Percentiles rank a stretch among this genome's conserved stretches.
These are phyloP conservation scores for Hymenoscyphus scutula DNA, from an alignment of 2,329 filamentous ascomycete species.

Conservation along the genomic window DNA sequence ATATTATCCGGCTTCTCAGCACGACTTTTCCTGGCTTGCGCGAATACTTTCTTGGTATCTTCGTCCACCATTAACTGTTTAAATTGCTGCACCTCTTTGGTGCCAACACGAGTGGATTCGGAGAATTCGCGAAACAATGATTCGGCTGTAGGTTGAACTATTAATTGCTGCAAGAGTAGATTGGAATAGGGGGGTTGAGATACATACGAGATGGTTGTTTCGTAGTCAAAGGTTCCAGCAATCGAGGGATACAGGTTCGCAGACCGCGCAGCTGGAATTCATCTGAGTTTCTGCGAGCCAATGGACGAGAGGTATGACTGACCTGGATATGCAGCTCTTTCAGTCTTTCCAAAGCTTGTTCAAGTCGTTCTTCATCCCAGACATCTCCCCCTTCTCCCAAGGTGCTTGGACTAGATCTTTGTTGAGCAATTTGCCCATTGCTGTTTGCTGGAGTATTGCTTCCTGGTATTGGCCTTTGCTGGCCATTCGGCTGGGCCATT, in stretches of 20 bases:
- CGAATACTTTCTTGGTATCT: constrained; percentile 44
- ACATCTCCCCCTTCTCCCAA: constrained; percentile 20
- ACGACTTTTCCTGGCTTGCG: constrained; percentile 52
- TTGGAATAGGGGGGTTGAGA: not conserved
- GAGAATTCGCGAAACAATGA: constrained; percentile 47
- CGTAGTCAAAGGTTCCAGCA: constrained; percentile 51
- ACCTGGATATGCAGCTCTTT: constrained; percentile 40
- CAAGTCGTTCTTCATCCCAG: constrained; percentile 36
- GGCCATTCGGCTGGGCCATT: constrained; percentile 12
- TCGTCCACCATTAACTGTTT: constrained; percentile 31
- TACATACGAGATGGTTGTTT: constrained; percentile 52
- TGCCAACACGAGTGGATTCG: constrained; percentile 47
- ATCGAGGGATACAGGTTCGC: constrained; percentile 48
- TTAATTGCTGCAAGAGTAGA: not conserved
- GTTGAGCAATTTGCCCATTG: constrained; percentile 13
- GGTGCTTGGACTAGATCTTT: not conserved
- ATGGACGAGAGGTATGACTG: constrained; percentile 3
- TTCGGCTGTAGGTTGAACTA: constrained; percentile 44
- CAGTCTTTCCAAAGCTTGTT: constrained; percentile 33
- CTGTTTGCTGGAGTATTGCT: not conserved
- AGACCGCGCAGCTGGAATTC: constrained; percentile 44
- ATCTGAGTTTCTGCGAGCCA: constrained; percentile 7
- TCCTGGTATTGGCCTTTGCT: constrained; percentile 7
- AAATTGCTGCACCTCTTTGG: constrained; percentile 49
- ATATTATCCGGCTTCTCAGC: constrained; percentile 55